Evolutionary conservation across 306 rosid genomes (phyloP).

Genomic region (Quercus glauca): DNA sequence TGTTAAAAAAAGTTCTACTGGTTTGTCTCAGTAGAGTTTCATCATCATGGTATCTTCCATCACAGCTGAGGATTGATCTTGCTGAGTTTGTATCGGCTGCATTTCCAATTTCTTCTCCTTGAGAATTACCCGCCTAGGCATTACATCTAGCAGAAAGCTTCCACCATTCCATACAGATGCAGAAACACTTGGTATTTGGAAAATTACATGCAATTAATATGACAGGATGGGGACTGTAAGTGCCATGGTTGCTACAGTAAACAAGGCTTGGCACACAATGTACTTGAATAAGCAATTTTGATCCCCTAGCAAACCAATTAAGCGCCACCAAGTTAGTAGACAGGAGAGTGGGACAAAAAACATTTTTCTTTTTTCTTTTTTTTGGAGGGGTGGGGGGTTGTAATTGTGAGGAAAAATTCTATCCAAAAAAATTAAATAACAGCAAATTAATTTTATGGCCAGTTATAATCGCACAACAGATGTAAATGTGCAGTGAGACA

Average conservation of each 20-base stretch:
- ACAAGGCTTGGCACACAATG: conserved; percentile 71
- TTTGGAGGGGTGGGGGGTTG: not conserved
- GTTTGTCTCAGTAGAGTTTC: not conserved
- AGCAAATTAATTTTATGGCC: not conserved
- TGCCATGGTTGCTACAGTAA: conserved; percentile 89
- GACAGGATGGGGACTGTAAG: conserved; percentile 91
- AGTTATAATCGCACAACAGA: not conserved
- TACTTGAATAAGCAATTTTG: conserved; percentile 77
- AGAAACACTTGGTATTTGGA: conserved; percentile 82
- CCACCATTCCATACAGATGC: conserved; percentile 93
- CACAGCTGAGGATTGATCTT: conserved; percentile 21
- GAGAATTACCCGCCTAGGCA: conserved; percentile 87
- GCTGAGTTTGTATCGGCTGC: conserved; percentile 33
- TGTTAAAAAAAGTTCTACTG: not conserved
- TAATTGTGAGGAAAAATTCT: not conserved
- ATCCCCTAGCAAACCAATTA: conserved; percentile 90
- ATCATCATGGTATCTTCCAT: conserved; percentile 2
- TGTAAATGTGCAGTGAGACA: not conserved
- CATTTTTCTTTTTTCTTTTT: not conserved
- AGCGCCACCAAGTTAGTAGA: not conserved
- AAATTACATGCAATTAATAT: conserved; percentile 58
- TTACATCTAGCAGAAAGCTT: conserved; percentile 85
- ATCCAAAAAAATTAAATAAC: not conserved
- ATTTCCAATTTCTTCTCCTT: conserved; percentile 67
- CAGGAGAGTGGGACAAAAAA: not conserved